Evolutionary conservation across 805 yeast genomes (phyloP).

Genomic region (Ogataea paraovalis): DNA sequence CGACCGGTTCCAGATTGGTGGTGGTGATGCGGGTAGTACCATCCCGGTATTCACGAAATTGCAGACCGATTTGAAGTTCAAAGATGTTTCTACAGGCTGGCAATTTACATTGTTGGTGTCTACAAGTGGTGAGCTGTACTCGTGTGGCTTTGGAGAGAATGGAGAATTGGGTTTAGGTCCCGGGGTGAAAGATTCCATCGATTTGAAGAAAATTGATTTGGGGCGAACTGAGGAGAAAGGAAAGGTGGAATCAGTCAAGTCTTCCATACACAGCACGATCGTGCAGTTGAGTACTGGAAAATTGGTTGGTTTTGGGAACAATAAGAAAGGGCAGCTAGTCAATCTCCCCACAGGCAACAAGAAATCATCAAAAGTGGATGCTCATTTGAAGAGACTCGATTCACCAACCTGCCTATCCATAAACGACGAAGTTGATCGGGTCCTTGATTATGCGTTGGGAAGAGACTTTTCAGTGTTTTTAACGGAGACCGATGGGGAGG

Average conservation of each 20-base stretch:
- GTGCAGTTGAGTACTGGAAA: constrained; percentile 37
- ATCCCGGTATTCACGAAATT: constrained; percentile 11
- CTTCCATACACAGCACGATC: constrained; percentile 47
- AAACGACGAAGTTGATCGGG: neutral
- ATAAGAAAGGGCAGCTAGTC: constrained; percentile 56
- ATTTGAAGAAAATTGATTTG: neutral
- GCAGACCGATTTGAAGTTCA: constrained; percentile 32
- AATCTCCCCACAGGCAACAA: too few species aligned
- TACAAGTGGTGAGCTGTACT: constrained; percentile 36
- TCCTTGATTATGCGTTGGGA: constrained; percentile 38
- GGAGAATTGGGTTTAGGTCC: constrained; percentile 70
- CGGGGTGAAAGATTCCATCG: neutral
- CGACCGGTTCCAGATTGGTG: constrained; percentile 10
- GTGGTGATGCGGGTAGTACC: constrained; percentile 1
- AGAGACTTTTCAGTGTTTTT: constrained; percentile 50
- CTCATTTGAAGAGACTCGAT: constrained; percentile 25
- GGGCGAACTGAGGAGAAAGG: constrained; percentile 3
- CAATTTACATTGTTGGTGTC: constrained; percentile 58
- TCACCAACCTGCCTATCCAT: constrained; percentile 16
- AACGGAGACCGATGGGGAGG: constrained; percentile 2
- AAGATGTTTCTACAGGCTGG: constrained; percentile 71
- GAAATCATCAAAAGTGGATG: too few species aligned
- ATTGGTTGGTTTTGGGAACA: constrained; percentile 65
- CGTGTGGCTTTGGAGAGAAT: constrained; percentile 60
- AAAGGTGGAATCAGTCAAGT: constrained; percentile 15